Conservation (phyloP, 768 basidiomycete genomes). For the Collybiopsis confluens region DNA sequence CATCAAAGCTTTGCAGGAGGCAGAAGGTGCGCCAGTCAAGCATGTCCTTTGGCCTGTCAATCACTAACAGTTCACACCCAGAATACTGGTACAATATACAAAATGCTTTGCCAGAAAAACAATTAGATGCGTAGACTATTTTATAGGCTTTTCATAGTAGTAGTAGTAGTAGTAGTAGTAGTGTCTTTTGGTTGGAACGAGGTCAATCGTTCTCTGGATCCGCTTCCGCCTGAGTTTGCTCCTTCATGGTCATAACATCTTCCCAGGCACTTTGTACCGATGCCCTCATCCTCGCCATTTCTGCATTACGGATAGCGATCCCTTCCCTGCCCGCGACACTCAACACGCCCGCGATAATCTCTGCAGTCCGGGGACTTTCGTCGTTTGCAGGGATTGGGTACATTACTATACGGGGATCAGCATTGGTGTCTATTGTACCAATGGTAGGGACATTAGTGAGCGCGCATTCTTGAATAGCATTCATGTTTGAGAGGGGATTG, state of each 20-base stretch:
- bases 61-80: conserved; percentile 26
- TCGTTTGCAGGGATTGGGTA: conserved; percentile 99
- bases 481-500: conserved; percentile 81
- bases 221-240: conserved; percentile 4
- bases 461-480: conserved; percentile 89
- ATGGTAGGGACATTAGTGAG: conserved; percentile 88
- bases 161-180: too few relatives aligned
- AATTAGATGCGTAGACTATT: conserved; percentile 13
- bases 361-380: conserved; percentile 87
- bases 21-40: conserved; percentile 67
- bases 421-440: conserved; percentile 91
- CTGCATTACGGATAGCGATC: conserved; percentile 39
- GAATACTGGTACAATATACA: conserved; percentile 73
- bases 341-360: conserved; percentile 84
- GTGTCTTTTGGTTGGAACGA: too few relatives aligned
- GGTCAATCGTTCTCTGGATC: not conserved
- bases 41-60: conserved; percentile 4
- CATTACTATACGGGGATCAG: conserved; percentile 94
- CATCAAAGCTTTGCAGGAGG: conserved; percentile 75
- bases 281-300: conserved; percentile 24
- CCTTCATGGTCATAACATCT: conserved; percentile 1
- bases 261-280: conserved; percentile 12
- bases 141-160: too few relatives aligned
- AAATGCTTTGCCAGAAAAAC: conserved; percentile 30
- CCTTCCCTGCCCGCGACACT: conserved; percentile 85